Evolutionary conservation across 257 asterid species (phyloP).

Genomic region (Striga asiatica): DNA sequence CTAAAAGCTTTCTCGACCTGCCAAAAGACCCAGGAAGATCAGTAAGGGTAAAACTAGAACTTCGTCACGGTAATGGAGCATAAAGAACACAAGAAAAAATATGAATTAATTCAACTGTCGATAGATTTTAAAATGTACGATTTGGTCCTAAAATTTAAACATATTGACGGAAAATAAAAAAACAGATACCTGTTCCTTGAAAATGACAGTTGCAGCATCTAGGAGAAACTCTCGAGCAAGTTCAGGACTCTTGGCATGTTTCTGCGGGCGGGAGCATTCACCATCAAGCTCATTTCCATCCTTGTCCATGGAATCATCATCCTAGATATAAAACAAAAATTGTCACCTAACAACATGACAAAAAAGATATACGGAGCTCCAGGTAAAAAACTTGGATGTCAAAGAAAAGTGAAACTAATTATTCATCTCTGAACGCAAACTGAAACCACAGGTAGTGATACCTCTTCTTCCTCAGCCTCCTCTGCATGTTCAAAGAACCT

Average conservation of each 20-base stretch:
- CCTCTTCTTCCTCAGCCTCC: slow-evolving; percentile 99
- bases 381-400: slow-evolving; percentile 6
- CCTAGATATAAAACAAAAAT: slow-evolving; percentile 39
- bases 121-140: background rate
- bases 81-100: background rate
- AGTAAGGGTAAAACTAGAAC: slow-evolving; percentile 13
- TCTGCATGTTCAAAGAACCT: slow-evolving; percentile 98
- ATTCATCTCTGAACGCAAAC: slow-evolving; percentile 6
- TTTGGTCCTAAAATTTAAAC: background rate
- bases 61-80: background rate
- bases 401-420: background rate
- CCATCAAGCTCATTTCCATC: slow-evolving; percentile 88
- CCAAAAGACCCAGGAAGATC: slow-evolving; percentile 7
- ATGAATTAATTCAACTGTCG: background rate
- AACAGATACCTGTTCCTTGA: slow-evolving; percentile 79
- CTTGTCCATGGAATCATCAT: slow-evolving; percentile 96
- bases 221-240: slow-evolving; percentile 99
- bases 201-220: slow-evolving; percentile 97
- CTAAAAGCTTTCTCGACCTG: slow-evolving; percentile 99
- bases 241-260: slow-evolving; percentile 99
- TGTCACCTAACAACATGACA: slow-evolving; percentile 5
- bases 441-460: slow-evolving; percentile 24
- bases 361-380: slow-evolving; percentile 3
- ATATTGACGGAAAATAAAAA: background rate
- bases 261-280: slow-evolving; percentile 97